A percentile compares a stretch with the other conserved stretches of the same genome.
Conservation (phyloP, 352 stramenopile genomes). For the Blastocystis hominis region DNA sequence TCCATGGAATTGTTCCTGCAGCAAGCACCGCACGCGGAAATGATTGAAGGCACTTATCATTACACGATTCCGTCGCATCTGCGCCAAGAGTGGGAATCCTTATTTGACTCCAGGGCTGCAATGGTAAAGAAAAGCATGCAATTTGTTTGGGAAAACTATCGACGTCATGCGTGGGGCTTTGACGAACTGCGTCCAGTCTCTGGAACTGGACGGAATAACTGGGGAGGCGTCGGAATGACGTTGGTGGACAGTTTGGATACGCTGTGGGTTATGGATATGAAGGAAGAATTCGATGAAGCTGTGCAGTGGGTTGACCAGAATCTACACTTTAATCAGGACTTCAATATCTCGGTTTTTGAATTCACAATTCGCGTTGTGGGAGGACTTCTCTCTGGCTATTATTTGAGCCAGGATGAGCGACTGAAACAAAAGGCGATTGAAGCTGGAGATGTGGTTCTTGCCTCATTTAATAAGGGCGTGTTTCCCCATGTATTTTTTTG, state of each 20-base stretch:
- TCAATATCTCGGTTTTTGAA: slow-evolving; percentile 86
- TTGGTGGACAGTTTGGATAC: slow-evolving; percentile 88
- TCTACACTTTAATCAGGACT: slow-evolving; percentile 65
- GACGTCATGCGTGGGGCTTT: slow-evolving; percentile 80
- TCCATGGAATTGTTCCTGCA: neutral
- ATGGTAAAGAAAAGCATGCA: slow-evolving; percentile 69
- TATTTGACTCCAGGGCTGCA: slow-evolving; percentile 58
- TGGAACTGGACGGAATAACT: slow-evolving; percentile 69
- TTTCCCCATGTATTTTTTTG: slow-evolving; percentile 76
- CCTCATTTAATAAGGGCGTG: slow-evolving; percentile 69
- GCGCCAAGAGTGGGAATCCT: neutral
- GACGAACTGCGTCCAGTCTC: slow-evolving; percentile 83
- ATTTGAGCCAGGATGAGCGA: slow-evolving; percentile 69
- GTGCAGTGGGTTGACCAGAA: slow-evolving; percentile 73
- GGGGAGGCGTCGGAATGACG: slow-evolving; percentile 78
- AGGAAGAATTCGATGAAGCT: slow-evolving; percentile 80
- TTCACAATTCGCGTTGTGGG: slow-evolving; percentile 93
- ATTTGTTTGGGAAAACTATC: slow-evolving; percentile 78
- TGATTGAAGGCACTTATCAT: slow-evolving; percentile 4
- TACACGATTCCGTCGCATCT: neutral
- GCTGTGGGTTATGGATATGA: slow-evolving; percentile 86
- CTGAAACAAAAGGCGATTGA: slow-evolving; percentile 79
- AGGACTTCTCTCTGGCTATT: slow-evolving; percentile 86
- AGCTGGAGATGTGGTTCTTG: slow-evolving; percentile 77
- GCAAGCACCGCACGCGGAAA: neutral